Percentiles rank a stretch among this genome's conserved stretches.
Conservation (phyloP, 129 eudicot genomes). For the Tanacetum coccineum region DNA sequence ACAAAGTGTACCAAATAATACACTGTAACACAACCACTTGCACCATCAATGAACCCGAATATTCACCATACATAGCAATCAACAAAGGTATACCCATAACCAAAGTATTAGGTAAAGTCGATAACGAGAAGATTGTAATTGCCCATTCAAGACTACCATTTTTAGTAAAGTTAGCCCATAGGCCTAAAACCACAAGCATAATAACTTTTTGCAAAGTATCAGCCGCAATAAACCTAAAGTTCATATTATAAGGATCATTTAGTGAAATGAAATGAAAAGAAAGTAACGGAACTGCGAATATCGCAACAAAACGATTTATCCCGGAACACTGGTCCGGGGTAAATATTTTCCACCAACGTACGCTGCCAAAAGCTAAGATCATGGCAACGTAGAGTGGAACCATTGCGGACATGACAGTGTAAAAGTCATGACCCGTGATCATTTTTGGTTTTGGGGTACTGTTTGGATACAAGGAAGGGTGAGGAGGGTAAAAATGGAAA, state of each 20-base stretch:
- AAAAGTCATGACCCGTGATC: constrained; percentile 86
- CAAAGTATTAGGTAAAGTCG: constrained; percentile 72
- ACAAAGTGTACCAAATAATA: constrained; percentile 80
- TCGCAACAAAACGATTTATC: constrained; percentile 85
- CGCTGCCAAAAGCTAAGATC: constrained; percentile 93
- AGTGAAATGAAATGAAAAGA: constrained; percentile 82
- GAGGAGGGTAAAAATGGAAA: constrained; percentile 3
- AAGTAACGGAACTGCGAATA: constrained; percentile 79
- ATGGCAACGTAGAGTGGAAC: constrained; percentile 89
- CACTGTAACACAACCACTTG: constrained; percentile 86
- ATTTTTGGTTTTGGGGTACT: constrained; percentile 29
- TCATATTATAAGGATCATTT: constrained; percentile 72
- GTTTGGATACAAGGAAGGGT: not conserved
- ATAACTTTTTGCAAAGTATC: constrained; percentile 76
- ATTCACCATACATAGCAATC: constrained; percentile 78
- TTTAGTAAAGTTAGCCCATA: constrained; percentile 63
- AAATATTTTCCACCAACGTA: constrained; percentile 95
- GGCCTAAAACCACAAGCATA: constrained; percentile 47
- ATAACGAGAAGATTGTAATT: constrained; percentile 69
- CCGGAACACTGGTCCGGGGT: constrained; percentile 96
- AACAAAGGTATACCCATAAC: constrained; percentile 89
- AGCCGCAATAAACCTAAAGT: constrained; percentile 81
- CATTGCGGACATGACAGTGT: constrained; percentile 81
- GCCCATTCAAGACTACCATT: constrained; percentile 82
- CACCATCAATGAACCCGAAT: constrained; percentile 73